Evolutionary conservation across 495 filamentous ascomycete species (phyloP).

Genomic region (Tricharina praecox): DNA sequence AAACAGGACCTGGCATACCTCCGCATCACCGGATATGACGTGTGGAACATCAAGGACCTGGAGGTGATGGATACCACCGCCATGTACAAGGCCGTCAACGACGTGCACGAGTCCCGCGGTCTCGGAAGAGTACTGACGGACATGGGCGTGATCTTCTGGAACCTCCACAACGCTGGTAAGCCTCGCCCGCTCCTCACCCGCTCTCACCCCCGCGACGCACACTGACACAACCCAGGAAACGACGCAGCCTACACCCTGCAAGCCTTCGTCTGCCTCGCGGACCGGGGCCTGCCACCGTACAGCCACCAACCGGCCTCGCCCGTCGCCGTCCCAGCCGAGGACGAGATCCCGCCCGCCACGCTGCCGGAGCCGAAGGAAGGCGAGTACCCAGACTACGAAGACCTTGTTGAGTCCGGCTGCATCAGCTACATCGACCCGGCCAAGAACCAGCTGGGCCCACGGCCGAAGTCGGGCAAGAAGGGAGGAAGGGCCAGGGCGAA

Average conservation of each 20-base stretch:
- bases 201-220: background rate
- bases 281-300: constrained; percentile 28
- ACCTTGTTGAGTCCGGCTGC: background rate
- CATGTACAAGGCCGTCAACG: constrained; percentile 44
- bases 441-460: background rate
- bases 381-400: background rate
- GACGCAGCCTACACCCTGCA: constrained; percentile 75
- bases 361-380: background rate
- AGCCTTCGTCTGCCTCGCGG: constrained; percentile 50
- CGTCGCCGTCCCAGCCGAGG: background rate
- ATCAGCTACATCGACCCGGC: background rate
- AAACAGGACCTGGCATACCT: constrained; percentile 50
- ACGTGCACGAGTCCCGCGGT: constrained; percentile 33
- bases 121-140: constrained; percentile 45
- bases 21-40: constrained; percentile 40
- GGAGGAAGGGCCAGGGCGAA: too few relatives aligned
- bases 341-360: background rate
- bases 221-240: constrained; percentile 39
- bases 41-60: constrained; percentile 35
- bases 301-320: background rate
- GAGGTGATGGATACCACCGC: constrained; percentile 54
- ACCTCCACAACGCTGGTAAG: constrained; percentile 65
- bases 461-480: background rate
- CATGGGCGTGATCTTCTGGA: constrained; percentile 42
- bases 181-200: background rate